Evolutionary conservation across 2,329 filamentous ascomycete species (phyloP).

Genomic region (Paraphaeosphaeria minitans): DNA sequence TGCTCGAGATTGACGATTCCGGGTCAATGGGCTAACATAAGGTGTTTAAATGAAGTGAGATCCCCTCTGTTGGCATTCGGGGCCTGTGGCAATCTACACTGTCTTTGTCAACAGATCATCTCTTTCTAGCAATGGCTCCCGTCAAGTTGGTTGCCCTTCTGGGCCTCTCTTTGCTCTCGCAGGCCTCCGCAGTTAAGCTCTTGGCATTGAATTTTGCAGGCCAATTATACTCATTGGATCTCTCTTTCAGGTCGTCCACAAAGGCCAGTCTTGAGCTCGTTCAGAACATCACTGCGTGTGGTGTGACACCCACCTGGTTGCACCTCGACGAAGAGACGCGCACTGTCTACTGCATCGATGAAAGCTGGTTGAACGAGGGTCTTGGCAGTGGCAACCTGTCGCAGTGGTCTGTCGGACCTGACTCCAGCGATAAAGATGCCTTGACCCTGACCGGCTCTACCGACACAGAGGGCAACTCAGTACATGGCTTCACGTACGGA

Average conservation of each 20-base stretch:
- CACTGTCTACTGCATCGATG: conserved; percentile 14
- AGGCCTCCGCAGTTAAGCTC: conserved; percentile 9
- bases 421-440: conserved; percentile 18
- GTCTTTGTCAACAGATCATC: not conserved
- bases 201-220: conserved; percentile 3
- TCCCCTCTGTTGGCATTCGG: not conserved
- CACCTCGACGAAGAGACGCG: conserved; percentile 7
- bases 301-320: conserved; percentile 10
- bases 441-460: conserved; percentile 30
- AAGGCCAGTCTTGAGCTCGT: conserved; percentile 1
- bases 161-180: conserved; percentile 12
- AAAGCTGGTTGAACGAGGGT: conserved; percentile 6
- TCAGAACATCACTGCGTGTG: conserved; percentile 5
- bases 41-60: conserved; percentile 6
- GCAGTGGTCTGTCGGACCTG: conserved; percentile 5
- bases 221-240: conserved; percentile 8
- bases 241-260: conserved; percentile 1
- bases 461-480: conserved; percentile 28
- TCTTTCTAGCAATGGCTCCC: conserved; percentile 12
- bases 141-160: conserved; percentile 9
- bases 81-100: conserved; percentile 2
- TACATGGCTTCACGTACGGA: conserved; percentile 37
- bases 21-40: not conserved
- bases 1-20: not conserved
- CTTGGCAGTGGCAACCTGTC: conserved; percentile 1